phyloP scores from a whole-genome alignment of 768 basidiomycete species.

The Leccinum rimulosum region DNA sequence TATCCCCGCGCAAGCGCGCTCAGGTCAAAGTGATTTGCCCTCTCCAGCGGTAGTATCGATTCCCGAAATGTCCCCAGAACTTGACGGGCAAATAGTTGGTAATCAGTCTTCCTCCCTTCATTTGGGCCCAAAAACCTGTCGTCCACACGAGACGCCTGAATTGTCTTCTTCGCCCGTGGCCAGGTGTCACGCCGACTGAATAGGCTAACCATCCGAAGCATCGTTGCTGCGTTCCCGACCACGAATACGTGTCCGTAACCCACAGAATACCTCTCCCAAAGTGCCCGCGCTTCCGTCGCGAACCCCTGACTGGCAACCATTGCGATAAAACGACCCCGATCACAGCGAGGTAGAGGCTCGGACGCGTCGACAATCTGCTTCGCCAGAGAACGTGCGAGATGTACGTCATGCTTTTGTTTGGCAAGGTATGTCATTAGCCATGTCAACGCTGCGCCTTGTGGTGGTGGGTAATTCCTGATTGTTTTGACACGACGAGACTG shows the following conservation, averaged over 20 bases:
- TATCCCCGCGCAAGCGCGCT: slow-evolving; percentile 63
- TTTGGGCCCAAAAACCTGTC: slow-evolving; percentile 1
- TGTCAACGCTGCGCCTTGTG: slow-evolving; percentile 42
- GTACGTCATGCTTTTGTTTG: slow-evolving; percentile 35
- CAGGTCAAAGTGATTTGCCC: slow-evolving; percentile 48
- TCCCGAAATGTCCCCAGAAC: slow-evolving; percentile 45
- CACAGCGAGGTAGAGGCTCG: slow-evolving; percentile 40
- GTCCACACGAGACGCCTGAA: background rate
- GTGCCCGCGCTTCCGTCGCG: slow-evolving; percentile 42
- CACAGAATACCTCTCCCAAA: slow-evolving; percentile 57
- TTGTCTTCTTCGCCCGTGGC: slow-evolving; percentile 9
- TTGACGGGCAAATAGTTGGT: slow-evolving; percentile 40
- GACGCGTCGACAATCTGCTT: slow-evolving; percentile 44
- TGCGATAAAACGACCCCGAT: slow-evolving; percentile 50
- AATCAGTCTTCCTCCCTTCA: slow-evolving; percentile 7
- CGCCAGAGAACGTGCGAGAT: slow-evolving; percentile 50
- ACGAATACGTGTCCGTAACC: slow-evolving; percentile 43
- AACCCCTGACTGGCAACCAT: slow-evolving; percentile 47
- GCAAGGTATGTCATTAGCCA: slow-evolving; percentile 55
- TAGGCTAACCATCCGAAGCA: slow-evolving; percentile 44
- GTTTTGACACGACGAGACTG: slow-evolving; percentile 33
- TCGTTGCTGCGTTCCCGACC: slow-evolving; percentile 40
- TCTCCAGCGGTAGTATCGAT: slow-evolving; percentile 44
- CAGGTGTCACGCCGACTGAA: slow-evolving; percentile 30
- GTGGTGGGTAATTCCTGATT: slow-evolving; percentile 47